Percentiles rank a stretch among this genome's conserved stretches.
These are phyloP conservation scores for Phialophora verrucosa DNA, from an alignment of 2,329 filamentous ascomycete species.

Conservation along the genomic window DNA sequence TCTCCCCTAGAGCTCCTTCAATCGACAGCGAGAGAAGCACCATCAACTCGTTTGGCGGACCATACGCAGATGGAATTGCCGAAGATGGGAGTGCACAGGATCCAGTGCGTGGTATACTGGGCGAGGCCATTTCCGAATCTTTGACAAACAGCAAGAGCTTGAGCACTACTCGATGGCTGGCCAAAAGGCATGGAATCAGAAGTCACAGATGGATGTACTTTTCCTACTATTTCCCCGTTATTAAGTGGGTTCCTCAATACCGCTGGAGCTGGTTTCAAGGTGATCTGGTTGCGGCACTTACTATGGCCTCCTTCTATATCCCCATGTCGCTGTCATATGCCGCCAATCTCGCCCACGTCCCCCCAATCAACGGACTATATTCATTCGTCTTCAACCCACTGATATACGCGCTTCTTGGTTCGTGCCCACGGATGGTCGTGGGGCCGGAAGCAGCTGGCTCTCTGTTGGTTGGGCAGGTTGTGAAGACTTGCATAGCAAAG, in stretches of 20 bases:
- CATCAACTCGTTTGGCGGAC: slow-evolving; percentile 40
- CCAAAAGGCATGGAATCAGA: slow-evolving; percentile 73
- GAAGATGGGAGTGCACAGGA: slow-evolving; percentile 32
- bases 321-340: slow-evolving; percentile 95
- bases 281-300: slow-evolving; percentile 85
- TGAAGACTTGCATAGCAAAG: slow-evolving; percentile 75
- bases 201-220: slow-evolving; percentile 82
- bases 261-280: slow-evolving; percentile 79
- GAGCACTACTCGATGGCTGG: slow-evolving; percentile 73
- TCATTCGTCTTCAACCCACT: slow-evolving; percentile 91
- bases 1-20: slow-evolving; percentile 69
- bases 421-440: slow-evolving; percentile 89
- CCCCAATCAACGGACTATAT: slow-evolving; percentile 92
- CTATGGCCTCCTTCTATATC: slow-evolving; percentile 98
- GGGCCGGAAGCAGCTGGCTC: slow-evolving; percentile 95
- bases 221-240: slow-evolving; percentile 88
- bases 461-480: slow-evolving; percentile 83
- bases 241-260: slow-evolving; percentile 92
- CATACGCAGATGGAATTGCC: slow-evolving; percentile 33
- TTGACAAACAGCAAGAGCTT: slow-evolving; percentile 54
- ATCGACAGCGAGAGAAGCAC: slow-evolving; percentile 50
- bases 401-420: slow-evolving; percentile 88
- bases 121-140: slow-evolving; percentile 53
- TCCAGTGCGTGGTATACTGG: slow-evolving; percentile 48
- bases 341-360: slow-evolving; percentile 88